These are phyloP conservation scores for Sophora flavescens DNA, from an alignment of 306 rosid species.

Conservation along the genomic window DNA sequence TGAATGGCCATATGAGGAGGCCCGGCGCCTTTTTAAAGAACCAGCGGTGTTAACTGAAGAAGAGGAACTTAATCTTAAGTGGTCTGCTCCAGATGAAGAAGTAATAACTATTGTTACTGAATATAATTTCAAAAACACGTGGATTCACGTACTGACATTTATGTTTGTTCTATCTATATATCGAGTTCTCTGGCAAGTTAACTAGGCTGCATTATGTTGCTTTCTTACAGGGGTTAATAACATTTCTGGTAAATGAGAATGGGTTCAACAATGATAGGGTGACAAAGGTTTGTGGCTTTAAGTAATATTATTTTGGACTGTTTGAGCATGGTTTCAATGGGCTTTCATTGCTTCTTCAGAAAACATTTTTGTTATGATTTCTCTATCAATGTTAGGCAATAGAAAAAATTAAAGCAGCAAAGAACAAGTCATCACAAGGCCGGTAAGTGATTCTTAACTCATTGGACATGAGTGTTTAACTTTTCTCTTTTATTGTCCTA, in stretches of 20 bases:
- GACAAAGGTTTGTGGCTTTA: slow-evolving; percentile 68
- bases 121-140: slow-evolving; percentile 36
- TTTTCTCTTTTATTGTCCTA: slow-evolving; percentile 32
- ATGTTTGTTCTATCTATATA: slow-evolving; percentile 28
- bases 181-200: slow-evolving; percentile 40
- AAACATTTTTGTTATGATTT: slow-evolving; percentile 41
- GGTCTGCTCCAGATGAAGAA: slow-evolving; percentile 95
- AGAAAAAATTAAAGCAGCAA: slow-evolving; percentile 95
- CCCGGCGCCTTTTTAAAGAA: slow-evolving; percentile 87
- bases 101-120: slow-evolving; percentile 53
- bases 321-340: slow-evolving; percentile 37
- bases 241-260: slow-evolving; percentile 89
- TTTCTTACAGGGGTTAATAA: slow-evolving; percentile 72
- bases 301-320: neutral
- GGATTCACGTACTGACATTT: slow-evolving; percentile 20
- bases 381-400: slow-evolving; percentile 67
- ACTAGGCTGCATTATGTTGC: slow-evolving; percentile 41
- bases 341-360: slow-evolving; percentile 38
- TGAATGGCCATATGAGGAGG: slow-evolving; percentile 92
- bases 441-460: slow-evolving; percentile 63
- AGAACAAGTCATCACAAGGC: slow-evolving; percentile 94
- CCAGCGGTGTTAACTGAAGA: slow-evolving; percentile 74
- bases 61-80: slow-evolving; percentile 79
- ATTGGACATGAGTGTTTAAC: slow-evolving; percentile 12
- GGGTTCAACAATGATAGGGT: slow-evolving; percentile 95